Base-by-base conservation (phyloP, 352 stramenopile species). In the Pythium volutum region DNA sequence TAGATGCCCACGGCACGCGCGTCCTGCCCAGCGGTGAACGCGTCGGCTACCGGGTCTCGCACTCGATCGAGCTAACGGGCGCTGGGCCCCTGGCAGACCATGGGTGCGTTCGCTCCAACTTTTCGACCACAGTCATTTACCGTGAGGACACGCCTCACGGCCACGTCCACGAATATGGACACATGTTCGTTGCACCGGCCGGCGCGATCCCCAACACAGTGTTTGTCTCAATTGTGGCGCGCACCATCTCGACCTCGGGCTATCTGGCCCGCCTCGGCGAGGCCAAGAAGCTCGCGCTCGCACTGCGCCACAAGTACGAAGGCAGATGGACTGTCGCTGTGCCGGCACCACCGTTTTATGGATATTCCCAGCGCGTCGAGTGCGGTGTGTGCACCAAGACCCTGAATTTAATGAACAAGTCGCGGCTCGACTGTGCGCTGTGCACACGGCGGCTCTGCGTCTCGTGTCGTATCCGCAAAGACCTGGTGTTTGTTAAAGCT, bases 1-100 rank as follows among this genome's bases (percentile, higher is more conserved):
- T 83, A 38, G 74, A 87, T 43, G 61, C 71, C 7, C 81, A 71
- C 6, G 75, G 74, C n/a, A 56, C 70, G 12, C 60, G 62, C 1
- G 23, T 63, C 34, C 53, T 81, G 6, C 42, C 38, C 1, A 70
- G 66, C 9, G 74, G 77, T 18, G 69, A 81, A 31, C 74, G 67
- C 7, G 67, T 87, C n/a, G 75, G 75, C 25, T 87, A 81, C 46
- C 74, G 79, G 43, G 33, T 87, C 45, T 42, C 75, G 22, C 77
- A 83, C 58, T 86, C 78, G 11, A 64, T 88, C 16, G n/a, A 56
- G 14, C 43, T 65, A 7, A 25, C 25, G 11, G 48, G 58, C 39
- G 45, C 36, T 12, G 20, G 18, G 0, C 39, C 56, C 2, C 46
- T 65, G 25, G 29, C 16, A 5, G 16, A 47, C 3, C 26, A 43